These are phyloP conservation scores for Sporobolus alterniflorus DNA, from an alignment of 202 grass and related monocot genomes.

Conservation along the genomic window DNA sequence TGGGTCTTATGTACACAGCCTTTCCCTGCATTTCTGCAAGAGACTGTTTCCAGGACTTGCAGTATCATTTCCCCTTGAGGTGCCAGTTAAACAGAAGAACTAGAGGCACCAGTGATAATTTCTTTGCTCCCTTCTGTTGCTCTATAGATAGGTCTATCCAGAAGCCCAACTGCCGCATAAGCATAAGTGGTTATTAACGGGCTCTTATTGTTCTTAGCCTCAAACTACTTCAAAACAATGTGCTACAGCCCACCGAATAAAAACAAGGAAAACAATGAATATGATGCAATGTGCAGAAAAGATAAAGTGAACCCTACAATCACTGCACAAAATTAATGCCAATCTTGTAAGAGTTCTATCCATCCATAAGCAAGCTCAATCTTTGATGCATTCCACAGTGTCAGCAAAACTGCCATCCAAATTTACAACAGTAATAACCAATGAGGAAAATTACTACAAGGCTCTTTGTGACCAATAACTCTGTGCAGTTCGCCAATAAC, in stretches of 20 bases:
- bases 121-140: neutral
- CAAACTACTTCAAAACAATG: neutral
- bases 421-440: neutral
- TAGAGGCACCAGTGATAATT: neutral
- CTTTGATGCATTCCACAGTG: neutral
- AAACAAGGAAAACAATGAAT: neutral
- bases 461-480: neutral
- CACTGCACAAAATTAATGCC: neutral
- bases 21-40: too few species aligned
- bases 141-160: neutral
- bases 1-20: too few species aligned
- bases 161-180: neutral
- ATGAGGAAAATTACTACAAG: neutral
- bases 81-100: constrained; percentile 1
- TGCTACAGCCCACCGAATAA: neutral
- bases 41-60: too few species aligned
- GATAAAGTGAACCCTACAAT: neutral
- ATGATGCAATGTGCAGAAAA: neutral
- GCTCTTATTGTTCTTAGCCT: neutral
- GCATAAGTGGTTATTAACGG: neutral
- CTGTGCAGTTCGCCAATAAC: neutral
- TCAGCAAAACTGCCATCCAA: neutral
- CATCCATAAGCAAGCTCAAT: neutral
- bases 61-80: neutral
- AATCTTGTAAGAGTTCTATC: neutral